Base-by-base conservation (phyloP, 768 basidiomycete species). In the Pholiota microspora region DNA sequence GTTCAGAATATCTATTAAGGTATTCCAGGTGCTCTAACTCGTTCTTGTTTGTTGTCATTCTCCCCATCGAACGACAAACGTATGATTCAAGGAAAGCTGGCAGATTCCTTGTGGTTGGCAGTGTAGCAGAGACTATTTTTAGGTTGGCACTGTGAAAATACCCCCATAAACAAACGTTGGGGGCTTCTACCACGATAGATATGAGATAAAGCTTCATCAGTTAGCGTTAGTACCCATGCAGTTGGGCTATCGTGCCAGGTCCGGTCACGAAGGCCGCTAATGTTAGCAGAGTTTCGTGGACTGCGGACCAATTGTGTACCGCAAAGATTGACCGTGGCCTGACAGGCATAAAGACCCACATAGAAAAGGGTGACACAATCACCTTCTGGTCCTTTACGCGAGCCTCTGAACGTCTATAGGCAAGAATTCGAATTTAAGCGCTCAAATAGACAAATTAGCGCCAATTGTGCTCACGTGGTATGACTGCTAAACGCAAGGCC, bases 401-500 rank as follows among this genome's bases (percentile, higher is more conserved):
- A 9, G 34, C 34, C 34, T 36, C 5, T 16, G 12, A 7, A n/a
- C n/a, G 36, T 38, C 7, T 1, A 6, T n/a, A 16, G 3, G 15
- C 36, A n/a, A n/a, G n/a, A n/a, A n/a, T n/a, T n/a, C 36, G 8
- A 38, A 21, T 42, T 2, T 42, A 42, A 23, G 40, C 40, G 40
- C 40, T 21, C 18, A 21, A 23, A 8, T 9, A 16, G 13, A 15
- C 8, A 12, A 31, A 12, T 31, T 31, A 12, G 29, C 12, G 29
- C 12, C 16, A 31, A 54, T 25, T 27, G 31, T 3, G 34, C 52
- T 54, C 53, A 58, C 57, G 57, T 58, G 53, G 34, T n/a, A 27
- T 28, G n/a, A 1, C 25, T 18, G 6, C 27, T n/a, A 51, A 51
- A 21, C 51, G 27, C 28, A 35, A 51, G 38, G 42, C 25, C 21